Conservation (phyloP, 495 filamentous ascomycete genomes). For the Neurospora pannonica region DNA sequence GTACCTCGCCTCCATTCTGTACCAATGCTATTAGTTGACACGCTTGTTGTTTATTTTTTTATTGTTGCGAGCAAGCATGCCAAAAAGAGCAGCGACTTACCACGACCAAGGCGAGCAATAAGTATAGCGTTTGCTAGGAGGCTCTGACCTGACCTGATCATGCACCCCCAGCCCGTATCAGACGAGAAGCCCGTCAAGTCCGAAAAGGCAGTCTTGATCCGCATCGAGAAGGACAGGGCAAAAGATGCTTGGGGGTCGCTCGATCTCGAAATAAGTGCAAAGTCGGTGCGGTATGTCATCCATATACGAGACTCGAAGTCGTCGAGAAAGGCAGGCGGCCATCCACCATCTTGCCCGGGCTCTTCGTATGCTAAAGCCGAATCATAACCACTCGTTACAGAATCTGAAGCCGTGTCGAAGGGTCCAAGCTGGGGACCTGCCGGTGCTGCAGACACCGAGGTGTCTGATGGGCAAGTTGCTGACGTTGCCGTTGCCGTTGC, state of each 20-base stretch:
- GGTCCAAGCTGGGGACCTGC: conserved; percentile 6
- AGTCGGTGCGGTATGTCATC: conserved; percentile 93
- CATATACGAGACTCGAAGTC: conserved; percentile 92
- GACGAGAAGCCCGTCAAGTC: conserved; percentile 81
- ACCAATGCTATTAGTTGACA: conserved; percentile 11
- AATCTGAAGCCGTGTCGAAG: conserved; percentile 38
- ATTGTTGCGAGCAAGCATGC: background rate
- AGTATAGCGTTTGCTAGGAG: conserved; percentile 78
- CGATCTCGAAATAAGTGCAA: conserved; percentile 71
- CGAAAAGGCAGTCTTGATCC: conserved; percentile 68
- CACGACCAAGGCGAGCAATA: conserved; percentile 66
- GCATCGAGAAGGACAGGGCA: conserved; percentile 78
- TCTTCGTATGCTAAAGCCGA: conserved; percentile 41
- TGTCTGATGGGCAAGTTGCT: background rate
- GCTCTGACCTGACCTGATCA: conserved; percentile 95
- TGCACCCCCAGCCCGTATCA: conserved; percentile 96
- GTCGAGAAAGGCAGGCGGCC: conserved; percentile 78
- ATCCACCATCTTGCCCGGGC: conserved; percentile 48
- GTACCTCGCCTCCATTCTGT: conserved; percentile 71
- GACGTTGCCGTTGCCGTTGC: background rate
- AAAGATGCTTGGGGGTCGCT: conserved; percentile 57
- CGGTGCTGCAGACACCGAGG: conserved; percentile 4
- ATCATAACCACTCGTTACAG: conserved; percentile 37
- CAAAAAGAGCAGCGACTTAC: conserved; percentile 35
- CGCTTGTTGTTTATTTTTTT: background rate